Evolutionary conservation across 2,329 filamentous ascomycete species (phyloP), one percentile per base, ranked within the genome.

Genomic region (Pezicula carpinea): DNA sequence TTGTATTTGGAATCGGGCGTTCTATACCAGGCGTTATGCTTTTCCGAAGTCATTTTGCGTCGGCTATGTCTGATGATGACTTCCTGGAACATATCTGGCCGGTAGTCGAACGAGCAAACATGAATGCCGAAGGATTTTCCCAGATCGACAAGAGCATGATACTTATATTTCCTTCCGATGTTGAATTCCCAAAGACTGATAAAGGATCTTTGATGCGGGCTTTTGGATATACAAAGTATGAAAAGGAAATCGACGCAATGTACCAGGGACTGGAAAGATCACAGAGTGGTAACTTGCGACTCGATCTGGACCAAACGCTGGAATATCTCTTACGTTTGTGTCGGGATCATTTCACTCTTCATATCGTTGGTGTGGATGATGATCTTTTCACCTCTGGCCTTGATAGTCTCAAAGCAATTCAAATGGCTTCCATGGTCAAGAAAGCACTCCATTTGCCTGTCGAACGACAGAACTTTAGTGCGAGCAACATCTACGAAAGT

Each of bases 401-500:
- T 2, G 81, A 84, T 58, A 79, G 74, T 39, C 61, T 84, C 19
- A 76, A 80, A 51, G 74, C 78, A 1, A 79, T 81, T 21, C 71
- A 74, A 44, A 72, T 80, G 48, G 72, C 80, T 52, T 68, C 69
- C 13, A 62, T 67, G 1, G 73, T 85, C 21, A 64, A 76, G 44
- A 71, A 71, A 10, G 66, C 72, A 1, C 57, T 84, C 2, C 69
- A 79, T 21, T 55, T 79, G 1, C 67, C 69, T 1, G 71, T 71
- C 0, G 64, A 69, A 22, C 61, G 65, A 7, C 60, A 83, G 0
- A 70, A 72, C 0, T n/a, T n/a, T n/a, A n/a, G n/a, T n/a, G n/a
- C n/a, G n/a, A 73, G 77, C 40, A 85, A 82, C 42, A 67, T 82
- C 0, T 85, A 80, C 41, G 80, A 85, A 34, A 68, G 74, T 29